Evolutionary conservation across 495 filamentous ascomycete genomes (phyloP).

Genomic region (Talaromyces stipitatus): DNA sequence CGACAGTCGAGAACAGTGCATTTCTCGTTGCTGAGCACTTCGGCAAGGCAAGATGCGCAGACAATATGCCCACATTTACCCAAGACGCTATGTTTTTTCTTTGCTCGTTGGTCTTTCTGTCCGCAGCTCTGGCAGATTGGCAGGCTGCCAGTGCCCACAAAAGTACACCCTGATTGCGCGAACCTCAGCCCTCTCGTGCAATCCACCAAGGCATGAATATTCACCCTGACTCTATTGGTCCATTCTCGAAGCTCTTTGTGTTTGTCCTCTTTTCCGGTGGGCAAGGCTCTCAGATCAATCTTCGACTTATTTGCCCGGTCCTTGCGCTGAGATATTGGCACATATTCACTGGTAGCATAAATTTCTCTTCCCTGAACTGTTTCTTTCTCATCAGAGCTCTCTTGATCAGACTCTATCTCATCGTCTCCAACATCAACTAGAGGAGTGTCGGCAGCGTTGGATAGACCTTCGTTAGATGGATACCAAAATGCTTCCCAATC

Average conservation of each 20-base stretch:
- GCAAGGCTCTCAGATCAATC: background rate
- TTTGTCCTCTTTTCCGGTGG: slow-evolving; percentile 3
- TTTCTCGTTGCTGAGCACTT: slow-evolving; percentile 10
- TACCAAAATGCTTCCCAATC: slow-evolving; percentile 21
- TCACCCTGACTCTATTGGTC: slow-evolving; percentile 16
- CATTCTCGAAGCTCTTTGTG: slow-evolving; percentile 14
- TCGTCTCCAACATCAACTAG: background rate
- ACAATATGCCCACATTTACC: slow-evolving; percentile 45
- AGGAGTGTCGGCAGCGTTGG: background rate
- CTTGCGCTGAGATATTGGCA: background rate
- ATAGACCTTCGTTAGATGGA: slow-evolving; percentile 8
- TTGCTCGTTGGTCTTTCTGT: background rate
- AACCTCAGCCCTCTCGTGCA: slow-evolving; percentile 25
- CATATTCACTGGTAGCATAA: background rate
- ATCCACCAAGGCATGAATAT: slow-evolving; percentile 22
- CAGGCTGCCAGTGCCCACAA: slow-evolving; percentile 14
- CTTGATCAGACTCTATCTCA: background rate
- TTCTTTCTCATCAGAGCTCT: background rate
- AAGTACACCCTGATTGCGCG: slow-evolving; percentile 7
- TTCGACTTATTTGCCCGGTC: background rate
- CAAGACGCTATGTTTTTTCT: slow-evolving; percentile 24
- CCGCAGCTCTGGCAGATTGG: slow-evolving; percentile 23
- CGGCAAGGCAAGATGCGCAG: slow-evolving; percentile 29
- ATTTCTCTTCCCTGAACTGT: background rate
- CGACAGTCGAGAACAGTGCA: slow-evolving; percentile 26